These are phyloP conservation scores for Suillus hirtellus DNA, from an alignment of 768 basidiomycete genomes.

Conservation along the genomic window DNA sequence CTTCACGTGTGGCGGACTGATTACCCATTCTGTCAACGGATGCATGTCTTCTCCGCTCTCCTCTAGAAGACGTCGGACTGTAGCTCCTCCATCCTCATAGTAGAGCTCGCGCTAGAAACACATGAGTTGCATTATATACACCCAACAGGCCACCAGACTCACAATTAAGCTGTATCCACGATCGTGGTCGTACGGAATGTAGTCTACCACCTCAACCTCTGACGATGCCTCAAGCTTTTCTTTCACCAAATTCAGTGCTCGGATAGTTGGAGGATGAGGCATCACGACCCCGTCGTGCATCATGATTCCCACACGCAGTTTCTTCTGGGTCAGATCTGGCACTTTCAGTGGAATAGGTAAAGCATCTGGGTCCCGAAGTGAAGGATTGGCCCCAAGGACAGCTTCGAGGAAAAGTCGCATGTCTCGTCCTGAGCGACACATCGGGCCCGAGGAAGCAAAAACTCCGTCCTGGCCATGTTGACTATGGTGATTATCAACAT, in stretches of 20 bases:
- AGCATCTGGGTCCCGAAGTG: conserved; percentile 39
- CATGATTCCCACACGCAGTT: conserved; percentile 34
- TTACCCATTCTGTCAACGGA: conserved; percentile 39
- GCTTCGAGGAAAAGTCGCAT: conserved; percentile 21
- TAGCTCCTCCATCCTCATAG: conserved; percentile 40
- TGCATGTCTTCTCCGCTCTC: conserved; percentile 36
- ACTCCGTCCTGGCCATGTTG: conserved; percentile 27
- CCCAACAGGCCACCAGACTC: conserved; percentile 11
- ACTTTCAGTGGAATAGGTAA: conserved; percentile 31
- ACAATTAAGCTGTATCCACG: conserved; percentile 37
- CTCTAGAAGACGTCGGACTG: conserved; percentile 21
- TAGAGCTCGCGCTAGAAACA: conserved; percentile 35
- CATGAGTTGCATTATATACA: neutral
- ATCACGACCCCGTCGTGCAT: conserved; percentile 38
- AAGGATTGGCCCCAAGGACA: conserved; percentile 37
- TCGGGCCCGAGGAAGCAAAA: conserved; percentile 21
- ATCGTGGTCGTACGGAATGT: conserved; percentile 36
- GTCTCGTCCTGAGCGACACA: conserved; percentile 30
- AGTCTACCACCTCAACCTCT: conserved; percentile 38
- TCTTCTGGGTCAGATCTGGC: conserved; percentile 27
- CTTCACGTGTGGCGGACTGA: conserved; percentile 27
- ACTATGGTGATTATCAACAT: conserved; percentile 22
- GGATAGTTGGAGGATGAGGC: conserved; percentile 42
- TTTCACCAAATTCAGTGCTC: conserved; percentile 41
- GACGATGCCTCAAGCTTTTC: conserved; percentile 35